Percentiles rank a stretch among this genome's conserved stretches.
These are phyloP conservation scores for Xylaria nigripes DNA, from an alignment of 495 filamentous ascomycete species.

Conservation along the genomic window DNA sequence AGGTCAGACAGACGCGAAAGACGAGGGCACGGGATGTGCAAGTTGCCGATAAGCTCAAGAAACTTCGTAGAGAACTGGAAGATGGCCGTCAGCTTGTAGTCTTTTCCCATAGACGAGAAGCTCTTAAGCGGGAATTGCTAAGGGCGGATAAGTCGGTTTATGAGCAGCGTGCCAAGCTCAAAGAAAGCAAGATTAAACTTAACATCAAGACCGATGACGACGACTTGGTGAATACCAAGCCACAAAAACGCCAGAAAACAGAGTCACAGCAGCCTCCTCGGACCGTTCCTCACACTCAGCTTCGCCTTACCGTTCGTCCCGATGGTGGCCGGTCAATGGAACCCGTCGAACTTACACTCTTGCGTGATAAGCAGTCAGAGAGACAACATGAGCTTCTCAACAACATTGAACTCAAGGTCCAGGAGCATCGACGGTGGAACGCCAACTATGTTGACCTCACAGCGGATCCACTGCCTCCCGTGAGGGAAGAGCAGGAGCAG, in stretches of 20 bases:
- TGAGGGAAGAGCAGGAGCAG: constrained; percentile 52
- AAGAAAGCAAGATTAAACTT: constrained; percentile 78
- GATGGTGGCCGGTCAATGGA: constrained; percentile 58
- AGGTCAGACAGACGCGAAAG: constrained; percentile 89
- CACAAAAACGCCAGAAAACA: constrained; percentile 60
- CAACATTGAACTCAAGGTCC: constrained; percentile 71
- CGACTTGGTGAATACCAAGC: constrained; percentile 87
- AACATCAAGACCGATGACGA: constrained; percentile 90
- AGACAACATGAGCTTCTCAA: constrained; percentile 69
- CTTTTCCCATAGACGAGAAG: constrained; percentile 68
- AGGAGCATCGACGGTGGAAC: constrained; percentile 83
- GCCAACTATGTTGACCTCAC: constrained; percentile 76
- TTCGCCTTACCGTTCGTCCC: constrained; percentile 61
- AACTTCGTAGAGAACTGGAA: constrained; percentile 84
- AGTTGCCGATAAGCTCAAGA: constrained; percentile 87
- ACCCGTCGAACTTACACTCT: constrained; percentile 59
- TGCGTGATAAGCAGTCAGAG: constrained; percentile 70
- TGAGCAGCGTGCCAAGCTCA: constrained; percentile 66
- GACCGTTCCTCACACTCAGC: constrained; percentile 38
- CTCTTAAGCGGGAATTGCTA: constrained; percentile 67
- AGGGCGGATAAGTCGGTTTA: constrained; percentile 67
- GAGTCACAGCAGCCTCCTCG: constrained; percentile 22
- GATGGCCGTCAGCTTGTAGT: constrained; percentile 73
- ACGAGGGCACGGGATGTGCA: constrained; percentile 90
- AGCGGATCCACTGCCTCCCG: constrained; percentile 67